Percentiles rank a stretch among this genome's conserved stretches.
phyloP scores from a whole-genome alignment of 2,329 filamentous ascomycete genomes.

The Xylariaceae sp. region DNA sequence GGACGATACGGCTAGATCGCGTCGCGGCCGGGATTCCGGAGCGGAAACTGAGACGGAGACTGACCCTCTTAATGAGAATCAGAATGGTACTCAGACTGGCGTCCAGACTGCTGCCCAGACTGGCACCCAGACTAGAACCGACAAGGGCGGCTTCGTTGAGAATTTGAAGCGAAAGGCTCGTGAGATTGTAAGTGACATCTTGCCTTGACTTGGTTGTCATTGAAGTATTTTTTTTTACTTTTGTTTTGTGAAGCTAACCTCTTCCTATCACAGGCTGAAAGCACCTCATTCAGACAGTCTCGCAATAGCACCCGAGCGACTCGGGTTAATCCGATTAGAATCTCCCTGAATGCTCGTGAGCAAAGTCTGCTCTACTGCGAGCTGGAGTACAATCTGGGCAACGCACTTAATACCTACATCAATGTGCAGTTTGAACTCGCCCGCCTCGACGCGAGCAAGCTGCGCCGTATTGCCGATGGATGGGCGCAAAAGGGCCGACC shows the following conservation, averaged over 20 bases:
- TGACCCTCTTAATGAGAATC: no score
- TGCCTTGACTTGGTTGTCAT: background rate
- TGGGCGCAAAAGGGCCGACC: conserved; percentile 51
- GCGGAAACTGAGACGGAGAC: no score
- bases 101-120: no score
- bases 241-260: conserved; percentile 13
- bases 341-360: conserved; percentile 51
- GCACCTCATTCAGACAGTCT: conserved; percentile 9
- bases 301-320: conserved; percentile 4
- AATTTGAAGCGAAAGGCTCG: conserved; percentile 44
- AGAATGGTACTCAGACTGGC: no score
- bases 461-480: conserved; percentile 45
- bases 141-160: conserved; percentile 25
- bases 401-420: conserved; percentile 48
- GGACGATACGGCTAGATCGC: conserved; percentile 33
- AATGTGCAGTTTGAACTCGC: conserved; percentile 49
- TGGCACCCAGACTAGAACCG: conserved; percentile 14
- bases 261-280: conserved; percentile 9
- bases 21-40: background rate
- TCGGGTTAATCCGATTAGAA: conserved; percentile 22
- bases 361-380: conserved; percentile 56
- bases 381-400: conserved; percentile 50
- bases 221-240: background rate
- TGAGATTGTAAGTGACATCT: conserved; percentile 41
- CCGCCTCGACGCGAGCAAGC: conserved; percentile 46